phyloP scores from a whole-genome alignment of 2,329 filamentous ascomycete species.

The Pseudogymnoascus sp. region DNA sequence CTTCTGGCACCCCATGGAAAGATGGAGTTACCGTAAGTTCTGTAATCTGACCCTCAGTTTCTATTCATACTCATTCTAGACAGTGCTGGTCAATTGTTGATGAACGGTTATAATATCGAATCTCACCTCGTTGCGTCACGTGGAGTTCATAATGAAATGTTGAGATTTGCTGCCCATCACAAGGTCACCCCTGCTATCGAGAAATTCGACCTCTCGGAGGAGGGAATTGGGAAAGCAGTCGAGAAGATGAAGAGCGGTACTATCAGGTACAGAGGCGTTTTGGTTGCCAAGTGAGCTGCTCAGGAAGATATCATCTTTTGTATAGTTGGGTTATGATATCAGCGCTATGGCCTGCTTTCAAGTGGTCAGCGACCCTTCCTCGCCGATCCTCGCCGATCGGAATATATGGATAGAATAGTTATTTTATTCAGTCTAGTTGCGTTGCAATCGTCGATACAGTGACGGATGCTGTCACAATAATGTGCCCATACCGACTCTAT shows the following conservation, averaged over 20 bases:
- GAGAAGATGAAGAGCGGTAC: slow-evolving; percentile 15
- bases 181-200: slow-evolving; percentile 15
- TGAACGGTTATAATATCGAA: slow-evolving; percentile 14
- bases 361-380: too few relatives aligned
- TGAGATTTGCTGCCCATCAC: slow-evolving; percentile 15
- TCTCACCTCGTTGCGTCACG: slow-evolving; percentile 14
- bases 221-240: slow-evolving; percentile 12
- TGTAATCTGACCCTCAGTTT: background rate
- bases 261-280: slow-evolving; percentile 17
- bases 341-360: too few relatives aligned
- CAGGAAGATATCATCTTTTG: background rate
- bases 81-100: slow-evolving; percentile 11
- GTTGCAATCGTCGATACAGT: too few relatives aligned
- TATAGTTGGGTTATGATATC: too few relatives aligned
- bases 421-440: too few relatives aligned
- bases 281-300: slow-evolving; percentile 4
- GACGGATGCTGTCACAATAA: background rate
- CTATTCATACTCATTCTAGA: background rate
- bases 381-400: too few relatives aligned
- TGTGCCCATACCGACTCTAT: background rate
- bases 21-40: slow-evolving; percentile 16
- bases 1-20: slow-evolving; percentile 24
- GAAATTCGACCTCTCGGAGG: slow-evolving; percentile 13
- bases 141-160: slow-evolving; percentile 15
- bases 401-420: too few relatives aligned